phyloP scores from a whole-genome alignment of 805 yeast species.

The Komagataella pseudopastoris region DNA sequence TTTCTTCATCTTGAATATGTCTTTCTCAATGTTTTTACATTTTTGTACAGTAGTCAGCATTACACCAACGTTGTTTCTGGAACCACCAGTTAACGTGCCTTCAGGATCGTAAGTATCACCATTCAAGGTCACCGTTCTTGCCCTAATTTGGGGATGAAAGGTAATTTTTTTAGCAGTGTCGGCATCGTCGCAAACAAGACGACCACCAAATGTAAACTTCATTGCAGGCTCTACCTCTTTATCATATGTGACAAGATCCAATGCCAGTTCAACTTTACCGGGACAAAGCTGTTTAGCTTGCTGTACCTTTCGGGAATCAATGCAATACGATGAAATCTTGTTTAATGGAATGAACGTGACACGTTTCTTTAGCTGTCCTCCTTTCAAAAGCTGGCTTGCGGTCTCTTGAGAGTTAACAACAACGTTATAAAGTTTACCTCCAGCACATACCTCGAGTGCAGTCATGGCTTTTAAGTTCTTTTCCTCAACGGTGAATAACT shows the following conservation, averaged over 20 bases:
- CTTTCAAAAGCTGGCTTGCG: constrained; percentile 72
- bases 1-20: constrained; percentile 24
- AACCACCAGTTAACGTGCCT: constrained; percentile 95
- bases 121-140: constrained; percentile 77
- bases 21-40: constrained; percentile 31
- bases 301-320: constrained; percentile 37
- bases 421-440: constrained; percentile 78
- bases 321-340: constrained; percentile 52
- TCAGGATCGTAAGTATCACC: constrained; percentile 96
- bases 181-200: constrained; percentile 80
- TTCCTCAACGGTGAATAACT: constrained; percentile 53
- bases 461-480: constrained; percentile 46
- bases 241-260: constrained; percentile 67
- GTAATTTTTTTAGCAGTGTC: constrained; percentile 84
- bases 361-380: constrained; percentile 65
- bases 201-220: constrained; percentile 83
- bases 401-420: constrained; percentile 81
- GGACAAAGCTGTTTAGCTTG: constrained; percentile 73
- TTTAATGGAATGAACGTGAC: constrained; percentile 89
- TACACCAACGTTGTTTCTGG: constrained; percentile 47
- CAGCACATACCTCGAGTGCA: constrained; percentile 91
- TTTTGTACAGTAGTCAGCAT: constrained; percentile 53
- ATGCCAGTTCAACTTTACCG: constrained; percentile 78
- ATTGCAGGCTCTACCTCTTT: constrained; percentile 64
- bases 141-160: constrained; percentile 65